Percentiles rank a stretch among this genome's conserved stretches.
Conservation (phyloP, 2,329 filamentous ascomycete species). For the Ascochyta viciae-villosae region DNA sequence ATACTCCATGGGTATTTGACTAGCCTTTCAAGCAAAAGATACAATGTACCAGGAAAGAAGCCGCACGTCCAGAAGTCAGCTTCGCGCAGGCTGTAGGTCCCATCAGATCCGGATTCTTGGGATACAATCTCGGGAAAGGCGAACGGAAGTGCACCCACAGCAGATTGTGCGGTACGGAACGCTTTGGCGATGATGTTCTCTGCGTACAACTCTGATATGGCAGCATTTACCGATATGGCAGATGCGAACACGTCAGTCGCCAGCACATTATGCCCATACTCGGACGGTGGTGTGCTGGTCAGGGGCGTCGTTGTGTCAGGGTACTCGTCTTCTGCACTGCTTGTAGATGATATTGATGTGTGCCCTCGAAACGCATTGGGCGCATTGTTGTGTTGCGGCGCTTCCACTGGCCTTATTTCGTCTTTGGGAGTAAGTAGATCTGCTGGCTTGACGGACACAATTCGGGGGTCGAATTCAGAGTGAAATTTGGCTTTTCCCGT, state of each 20-base stretch:
- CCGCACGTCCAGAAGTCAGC: slow-evolving; percentile 58
- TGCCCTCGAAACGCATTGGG: neutral
- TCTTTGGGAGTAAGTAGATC: neutral
- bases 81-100: slow-evolving; percentile 51
- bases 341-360: slow-evolving; percentile 7
- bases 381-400: neutral
- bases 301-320: slow-evolving; percentile 14
- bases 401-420: neutral
- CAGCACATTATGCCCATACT: slow-evolving; percentile 1
- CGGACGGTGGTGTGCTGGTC: slow-evolving; percentile 23
- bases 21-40: slow-evolving; percentile 50
- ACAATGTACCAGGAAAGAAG: slow-evolving; percentile 57
- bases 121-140: slow-evolving; percentile 29
- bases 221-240: neutral
- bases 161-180: slow-evolving; percentile 24
- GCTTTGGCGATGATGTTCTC: slow-evolving; percentile 30
- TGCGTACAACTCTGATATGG: slow-evolving; percentile 20
- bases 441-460: neutral
- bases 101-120: slow-evolving; percentile 19
- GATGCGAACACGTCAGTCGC: neutral
- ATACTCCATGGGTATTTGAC: slow-evolving; percentile 34
- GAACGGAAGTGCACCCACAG: slow-evolving; percentile 17
- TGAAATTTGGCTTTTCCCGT: neutral
- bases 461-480: neutral
- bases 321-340: slow-evolving; percentile 6